Conservation (phyloP, 495 filamentous ascomycete species). For the Trichoderma asperelloides region DNA sequence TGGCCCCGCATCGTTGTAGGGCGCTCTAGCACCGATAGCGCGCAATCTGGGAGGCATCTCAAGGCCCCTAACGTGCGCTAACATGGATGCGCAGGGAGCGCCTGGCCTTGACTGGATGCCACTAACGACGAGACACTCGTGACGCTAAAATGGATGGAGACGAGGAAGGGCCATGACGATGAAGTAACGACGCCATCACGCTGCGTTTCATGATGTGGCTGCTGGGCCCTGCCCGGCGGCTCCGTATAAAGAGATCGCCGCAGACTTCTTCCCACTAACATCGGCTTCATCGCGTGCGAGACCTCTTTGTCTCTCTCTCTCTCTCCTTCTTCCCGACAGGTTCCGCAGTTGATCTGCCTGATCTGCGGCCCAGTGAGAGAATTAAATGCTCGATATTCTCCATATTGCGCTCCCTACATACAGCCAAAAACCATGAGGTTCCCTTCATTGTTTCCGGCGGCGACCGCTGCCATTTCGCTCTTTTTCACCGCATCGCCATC, state of each 20-base stretch:
- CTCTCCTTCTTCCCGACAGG: no score
- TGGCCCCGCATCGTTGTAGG: neutral
- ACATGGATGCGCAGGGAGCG: no score
- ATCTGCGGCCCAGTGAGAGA: conserved; percentile 3
- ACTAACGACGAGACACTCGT: no score
- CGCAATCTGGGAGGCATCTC: neutral
- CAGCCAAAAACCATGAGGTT: neutral
- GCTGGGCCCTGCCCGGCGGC: neutral
- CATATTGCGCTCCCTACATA: neutral
- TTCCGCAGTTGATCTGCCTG: neutral
- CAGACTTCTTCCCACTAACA: neutral
- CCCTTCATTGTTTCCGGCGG: neutral
- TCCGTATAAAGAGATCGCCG: neutral
- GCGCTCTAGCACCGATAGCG: neutral
- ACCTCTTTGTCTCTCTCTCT: no score
- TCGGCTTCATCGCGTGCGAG: no score
- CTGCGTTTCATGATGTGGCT: neutral
- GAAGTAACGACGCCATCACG: neutral
- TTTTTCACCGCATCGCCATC: neutral
- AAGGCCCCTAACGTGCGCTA: no score
- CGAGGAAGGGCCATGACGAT: no score
- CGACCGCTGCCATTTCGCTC: neutral
- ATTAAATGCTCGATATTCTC: neutral
- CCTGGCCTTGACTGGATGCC: no score
- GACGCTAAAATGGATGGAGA: no score